A percentile compares a stretch with the other conserved stretches of the same genome.
Evolutionary conservation across 345 rosid genomes (phyloP).

Genomic region (Eucalyptus cloeziana): DNA sequence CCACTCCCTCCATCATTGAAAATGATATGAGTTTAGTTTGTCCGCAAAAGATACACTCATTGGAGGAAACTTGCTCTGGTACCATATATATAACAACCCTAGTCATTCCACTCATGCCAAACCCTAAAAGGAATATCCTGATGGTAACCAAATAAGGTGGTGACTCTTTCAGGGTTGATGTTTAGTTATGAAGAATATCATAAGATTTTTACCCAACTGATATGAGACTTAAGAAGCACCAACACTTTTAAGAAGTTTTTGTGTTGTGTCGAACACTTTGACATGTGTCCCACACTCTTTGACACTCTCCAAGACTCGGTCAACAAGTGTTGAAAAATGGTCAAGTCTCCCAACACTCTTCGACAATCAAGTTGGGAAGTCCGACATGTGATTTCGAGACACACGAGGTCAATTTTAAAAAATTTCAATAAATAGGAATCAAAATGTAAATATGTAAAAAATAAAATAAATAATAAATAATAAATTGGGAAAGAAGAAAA

Average conservation of each 20-base stretch:
- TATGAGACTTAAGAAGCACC: not conserved
- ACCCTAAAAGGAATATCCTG: not conserved
- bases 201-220: not conserved
- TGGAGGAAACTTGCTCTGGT: not conserved
- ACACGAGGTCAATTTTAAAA: accelerated
- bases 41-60: accelerated
- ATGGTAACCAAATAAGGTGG: not conserved
- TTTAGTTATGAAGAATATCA: not conserved
- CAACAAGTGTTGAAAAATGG: no score
- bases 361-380: no score
- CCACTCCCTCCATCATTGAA: not conserved
- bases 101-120: accelerated
- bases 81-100: not conserved
- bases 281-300: no score
- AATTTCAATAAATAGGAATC: no score
- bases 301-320: accelerated
- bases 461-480: no score
- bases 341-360: no score
- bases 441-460: no score
- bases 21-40: no score
- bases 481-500: no score
- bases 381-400: accelerated
- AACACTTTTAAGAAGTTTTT: accelerated
- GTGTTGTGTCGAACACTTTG: accelerated
- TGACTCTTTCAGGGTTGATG: not conserved